Conservation (phyloP, 768 basidiomycete species). For the Glaciozyma martinii region DNA sequence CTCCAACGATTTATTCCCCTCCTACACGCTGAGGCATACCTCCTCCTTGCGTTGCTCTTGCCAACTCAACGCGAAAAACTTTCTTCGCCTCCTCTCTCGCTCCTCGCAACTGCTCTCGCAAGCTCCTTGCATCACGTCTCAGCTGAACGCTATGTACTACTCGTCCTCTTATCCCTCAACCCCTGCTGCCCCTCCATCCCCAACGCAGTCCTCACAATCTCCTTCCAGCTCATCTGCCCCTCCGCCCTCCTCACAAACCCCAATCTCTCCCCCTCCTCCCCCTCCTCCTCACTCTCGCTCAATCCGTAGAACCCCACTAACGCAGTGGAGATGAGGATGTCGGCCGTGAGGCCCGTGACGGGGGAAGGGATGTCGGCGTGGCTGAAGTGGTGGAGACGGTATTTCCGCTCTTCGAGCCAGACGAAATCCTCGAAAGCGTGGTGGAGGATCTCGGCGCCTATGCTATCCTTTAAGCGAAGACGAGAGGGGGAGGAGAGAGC, state of each 20-base stretch:
- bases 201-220: slow-evolving; percentile 16
- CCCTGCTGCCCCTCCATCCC: slow-evolving; percentile 4
- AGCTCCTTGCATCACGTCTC: no score
- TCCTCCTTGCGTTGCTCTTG: no score
- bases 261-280: neutral
- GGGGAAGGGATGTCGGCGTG: slow-evolving; percentile 5
- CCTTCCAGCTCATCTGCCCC: slow-evolving; percentile 25
- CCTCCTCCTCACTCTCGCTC: neutral
- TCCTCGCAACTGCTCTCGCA: no score
- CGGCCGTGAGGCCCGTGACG: slow-evolving; percentile 32
- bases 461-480: no score
- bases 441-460: neutral
- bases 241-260: slow-evolving; percentile 17
- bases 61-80: no score
- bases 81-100: no score
- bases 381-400: slow-evolving; percentile 30
- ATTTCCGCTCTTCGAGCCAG: slow-evolving; percentile 22
- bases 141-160: no score
- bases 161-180: neutral
- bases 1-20: no score
- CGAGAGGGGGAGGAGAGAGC: neutral
- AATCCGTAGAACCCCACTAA: slow-evolving; percentile 9
- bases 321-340: slow-evolving; percentile 23
- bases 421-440: slow-evolving; percentile 11
- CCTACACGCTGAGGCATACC: no score